Base-by-base conservation (phyloP, 129 eudicot species). In the Flaveria ramosissima region DNA sequence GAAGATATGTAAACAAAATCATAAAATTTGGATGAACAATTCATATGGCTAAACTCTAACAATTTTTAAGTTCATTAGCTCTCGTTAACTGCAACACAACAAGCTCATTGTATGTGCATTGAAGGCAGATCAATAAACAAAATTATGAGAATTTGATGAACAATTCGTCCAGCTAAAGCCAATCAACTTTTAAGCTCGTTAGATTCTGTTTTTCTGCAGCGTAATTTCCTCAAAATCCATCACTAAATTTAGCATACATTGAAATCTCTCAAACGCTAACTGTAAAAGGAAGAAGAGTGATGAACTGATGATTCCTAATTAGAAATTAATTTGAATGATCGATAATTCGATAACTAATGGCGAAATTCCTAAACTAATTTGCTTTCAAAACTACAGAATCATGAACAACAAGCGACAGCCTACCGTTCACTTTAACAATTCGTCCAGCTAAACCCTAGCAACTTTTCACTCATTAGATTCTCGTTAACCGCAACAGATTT, bases 311-410 rank as follows among this genome's bases (percentile, higher is more conserved):
- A 70, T 60, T 51, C 53, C 61, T 21, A 57, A 78, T 60, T 60
- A 61, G 43, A 45, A 46, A 60, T 17, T 60, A 20, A 47, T 47
- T 46, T 71, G 20, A 71, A 70, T 71, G 42, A 78, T 78, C 46
- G 52, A 61, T 19, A 8, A 19, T 41, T 42, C 55, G 16, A 71
- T 20, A 13, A 20, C 43, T 42, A 43, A 78, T 39, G 13, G 11
- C 61, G 45, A 56, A 69, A 43, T 19, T 68, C 64, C 71, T 59
- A 70, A 19, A 27, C 15, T 68, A 32, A 56, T 14, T 6, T 11
- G 21, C n/a, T 16, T 23, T 17, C 1, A 52, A 2, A 61, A 39
- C 14, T 63, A n/a, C 13, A 79, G 1, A 63, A 72, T 63, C 59
- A 72, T 79, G 32, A 79, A 72, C 10, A 71, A 50, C 55, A 24